phyloP scores from a whole-genome alignment of 768 basidiomycete genomes.

The Coprinellus micaceus region DNA sequence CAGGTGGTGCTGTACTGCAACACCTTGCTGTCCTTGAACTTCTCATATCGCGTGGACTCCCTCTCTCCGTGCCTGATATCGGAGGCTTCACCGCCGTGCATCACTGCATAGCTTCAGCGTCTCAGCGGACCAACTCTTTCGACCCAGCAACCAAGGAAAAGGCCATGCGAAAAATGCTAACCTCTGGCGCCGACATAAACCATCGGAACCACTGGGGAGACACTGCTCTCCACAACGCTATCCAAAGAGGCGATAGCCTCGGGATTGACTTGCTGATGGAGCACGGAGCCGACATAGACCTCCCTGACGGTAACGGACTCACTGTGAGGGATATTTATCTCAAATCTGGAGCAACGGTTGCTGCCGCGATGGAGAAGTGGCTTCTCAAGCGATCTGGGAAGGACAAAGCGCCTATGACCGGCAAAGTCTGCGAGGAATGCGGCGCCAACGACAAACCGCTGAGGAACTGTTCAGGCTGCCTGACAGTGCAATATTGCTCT shows the following conservation, averaged over 20 bases:
- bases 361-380: conserved; percentile 43
- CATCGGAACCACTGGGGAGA: conserved; percentile 46
- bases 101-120: conserved; percentile 38
- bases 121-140: conserved; percentile 2
- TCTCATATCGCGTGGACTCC: conserved; percentile 39
- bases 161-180: conserved; percentile 37
- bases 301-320: conserved; percentile 33
- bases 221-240: conserved; percentile 34
- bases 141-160: conserved; percentile 14
- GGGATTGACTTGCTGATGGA: conserved; percentile 47
- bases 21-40: conserved; percentile 32
- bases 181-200: conserved; percentile 46
- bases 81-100: conserved; percentile 48
- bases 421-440: conserved; percentile 44
- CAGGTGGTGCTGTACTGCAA: neutral
- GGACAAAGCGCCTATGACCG: conserved; percentile 32
- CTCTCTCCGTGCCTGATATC: conserved; percentile 41
- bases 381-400: conserved; percentile 42
- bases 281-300: conserved; percentile 42
- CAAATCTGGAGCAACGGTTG: conserved; percentile 38
- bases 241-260: conserved; percentile 26
- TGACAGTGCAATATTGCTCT: conserved; percentile 49
- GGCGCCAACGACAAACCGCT: conserved; percentile 23
- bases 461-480: conserved; percentile 43
- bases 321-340: conserved; percentile 29